Evolutionary conservation across 176 grass and related monocot species (phyloP).

Genomic region (Avena sativa): DNA sequence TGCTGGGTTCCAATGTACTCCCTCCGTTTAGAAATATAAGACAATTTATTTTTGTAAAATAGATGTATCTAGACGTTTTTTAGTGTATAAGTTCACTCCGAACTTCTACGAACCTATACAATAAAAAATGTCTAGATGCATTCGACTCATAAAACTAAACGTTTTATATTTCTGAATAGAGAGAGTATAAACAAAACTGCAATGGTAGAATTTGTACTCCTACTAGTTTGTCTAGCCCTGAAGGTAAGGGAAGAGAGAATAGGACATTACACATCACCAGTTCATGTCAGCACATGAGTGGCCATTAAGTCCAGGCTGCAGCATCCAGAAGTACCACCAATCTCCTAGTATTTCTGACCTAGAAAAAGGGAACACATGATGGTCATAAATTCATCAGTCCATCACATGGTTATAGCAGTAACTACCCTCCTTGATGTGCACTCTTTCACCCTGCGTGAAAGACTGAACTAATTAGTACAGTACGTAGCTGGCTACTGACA

Average conservation of each 20-base stretch:
- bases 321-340: neutral
- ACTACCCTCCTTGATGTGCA: constrained; percentile 34
- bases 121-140: too few relatives aligned
- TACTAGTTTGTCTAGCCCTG: constrained; percentile 39
- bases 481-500: constrained; percentile 47
- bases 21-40: too few relatives aligned
- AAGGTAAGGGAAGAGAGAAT: constrained; percentile 35
- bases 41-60: too few relatives aligned
- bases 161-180: too few relatives aligned
- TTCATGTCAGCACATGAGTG: constrained; percentile 35
- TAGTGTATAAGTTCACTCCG: too few relatives aligned
- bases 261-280: constrained; percentile 4
- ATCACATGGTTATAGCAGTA: constrained; percentile 47
- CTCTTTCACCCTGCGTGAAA: constrained; percentile 46
- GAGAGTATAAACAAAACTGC: neutral
- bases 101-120: too few relatives aligned
- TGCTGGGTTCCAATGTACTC: too few relatives aligned
- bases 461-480: constrained; percentile 46
- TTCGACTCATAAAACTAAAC: too few relatives aligned
- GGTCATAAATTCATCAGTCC: constrained; percentile 44
- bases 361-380: constrained; percentile 34
- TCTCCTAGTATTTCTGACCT: constrained; percentile 11
- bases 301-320: constrained; percentile 40
- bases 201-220: neutral
- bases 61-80: too few relatives aligned